Conservation (phyloP, 2,329 filamentous ascomycete species). For the Sporothrix euskadiensis region DNA sequence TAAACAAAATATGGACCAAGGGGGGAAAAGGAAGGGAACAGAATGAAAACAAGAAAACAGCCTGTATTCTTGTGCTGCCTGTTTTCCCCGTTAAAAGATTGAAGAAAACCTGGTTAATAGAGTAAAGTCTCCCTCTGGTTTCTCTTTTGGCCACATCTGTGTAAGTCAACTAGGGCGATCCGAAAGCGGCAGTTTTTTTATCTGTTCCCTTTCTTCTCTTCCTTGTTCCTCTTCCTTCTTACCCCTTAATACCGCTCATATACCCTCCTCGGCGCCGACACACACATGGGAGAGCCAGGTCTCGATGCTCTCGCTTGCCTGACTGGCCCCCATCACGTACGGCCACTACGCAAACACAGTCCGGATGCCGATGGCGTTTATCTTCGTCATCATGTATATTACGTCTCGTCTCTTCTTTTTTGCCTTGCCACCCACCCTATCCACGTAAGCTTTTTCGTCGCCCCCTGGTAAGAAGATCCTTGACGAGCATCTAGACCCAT, state of each 20-base stretch:
- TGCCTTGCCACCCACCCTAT: neutral
- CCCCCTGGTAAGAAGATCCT: neutral
- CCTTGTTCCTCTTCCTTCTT: neutral
- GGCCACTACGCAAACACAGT: neutral
- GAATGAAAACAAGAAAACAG: neutral
- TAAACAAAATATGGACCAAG: neutral
- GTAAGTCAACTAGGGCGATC: slow-evolving; percentile 11
- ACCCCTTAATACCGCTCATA: slow-evolving; percentile 6
- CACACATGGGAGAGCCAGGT: neutral
- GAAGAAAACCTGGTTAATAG: slow-evolving; percentile 5
- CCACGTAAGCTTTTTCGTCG: neutral
- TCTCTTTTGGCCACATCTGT: neutral
- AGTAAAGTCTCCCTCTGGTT: neutral
- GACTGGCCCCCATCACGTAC: neutral
- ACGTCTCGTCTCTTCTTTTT: neutral
- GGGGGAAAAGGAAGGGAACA: neutral
- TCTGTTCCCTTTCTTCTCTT: neutral
- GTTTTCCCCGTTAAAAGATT: neutral
- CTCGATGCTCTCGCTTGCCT: slow-evolving; percentile 1
- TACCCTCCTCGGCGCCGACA: slow-evolving; percentile 3
- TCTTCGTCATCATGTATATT: neutral
- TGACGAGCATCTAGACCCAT: neutral
- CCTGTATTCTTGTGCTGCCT: slow-evolving; percentile 12
- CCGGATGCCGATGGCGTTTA: neutral
- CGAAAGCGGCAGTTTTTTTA: slow-evolving; percentile 18